phyloP scores from a whole-genome alignment of 768 basidiomycete genomes.

The Suillus discolor region DNA sequence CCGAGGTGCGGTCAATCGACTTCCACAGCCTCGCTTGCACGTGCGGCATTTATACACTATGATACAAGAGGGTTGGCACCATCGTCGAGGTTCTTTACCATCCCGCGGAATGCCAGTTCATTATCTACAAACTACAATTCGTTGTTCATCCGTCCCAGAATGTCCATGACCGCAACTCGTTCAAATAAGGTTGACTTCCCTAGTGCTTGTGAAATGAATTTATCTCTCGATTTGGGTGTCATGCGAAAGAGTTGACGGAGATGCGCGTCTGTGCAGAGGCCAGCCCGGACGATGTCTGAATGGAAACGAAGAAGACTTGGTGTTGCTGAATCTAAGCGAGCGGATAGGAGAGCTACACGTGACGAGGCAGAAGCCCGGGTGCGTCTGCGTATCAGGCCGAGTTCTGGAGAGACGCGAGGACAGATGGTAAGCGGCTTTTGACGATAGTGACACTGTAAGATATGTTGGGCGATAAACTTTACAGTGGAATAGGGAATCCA shows the following conservation, averaged over 20 bases:
- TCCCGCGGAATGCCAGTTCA: constrained; percentile 8
- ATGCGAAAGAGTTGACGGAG: not conserved
- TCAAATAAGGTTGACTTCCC: not conserved
- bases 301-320: constrained; percentile 3
- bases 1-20: constrained; percentile 35
- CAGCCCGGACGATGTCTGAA: not conserved
- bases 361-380: not conserved
- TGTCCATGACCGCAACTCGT: not conserved
- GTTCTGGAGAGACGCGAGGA: not conserved
- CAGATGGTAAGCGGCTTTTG: not conserved
- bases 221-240: not conserved
- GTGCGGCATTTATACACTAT: constrained; percentile 32
- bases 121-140: not conserved
- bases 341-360: not conserved
- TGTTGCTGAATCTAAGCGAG: not conserved
- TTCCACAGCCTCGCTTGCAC: constrained; percentile 23
- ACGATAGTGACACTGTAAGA: not conserved
- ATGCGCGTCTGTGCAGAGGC: not conserved
- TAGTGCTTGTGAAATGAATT: not conserved
- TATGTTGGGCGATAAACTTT: not conserved
- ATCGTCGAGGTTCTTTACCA: constrained; percentile 35
- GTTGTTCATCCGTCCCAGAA: not conserved
- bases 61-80: constrained; percentile 36
- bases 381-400: not conserved
- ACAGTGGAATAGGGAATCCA: not conserved